Conservation (phyloP, 345 rosid species). For the Luvunga scandens region DNA sequence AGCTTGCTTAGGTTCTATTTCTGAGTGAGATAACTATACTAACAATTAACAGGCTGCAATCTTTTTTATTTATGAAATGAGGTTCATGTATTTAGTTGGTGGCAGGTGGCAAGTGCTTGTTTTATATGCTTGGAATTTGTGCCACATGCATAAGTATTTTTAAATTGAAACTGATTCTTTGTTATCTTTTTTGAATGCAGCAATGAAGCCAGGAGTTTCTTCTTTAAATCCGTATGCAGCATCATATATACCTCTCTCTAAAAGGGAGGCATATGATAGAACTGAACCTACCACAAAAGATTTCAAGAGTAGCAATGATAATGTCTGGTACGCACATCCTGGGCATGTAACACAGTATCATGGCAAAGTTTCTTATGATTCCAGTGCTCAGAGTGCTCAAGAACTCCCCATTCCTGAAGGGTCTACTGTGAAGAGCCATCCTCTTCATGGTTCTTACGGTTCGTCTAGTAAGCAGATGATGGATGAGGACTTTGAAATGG, state of each 20-base stretch:
- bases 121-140: background rate
- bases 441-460: conserved; percentile 30
- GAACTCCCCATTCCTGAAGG: conserved; percentile 19
- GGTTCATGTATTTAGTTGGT: background rate
- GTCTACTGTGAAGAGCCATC: conserved; percentile 25
- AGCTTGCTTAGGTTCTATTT: background rate
- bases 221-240: conserved; percentile 77
- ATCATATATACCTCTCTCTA: conserved; percentile 67
- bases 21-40: background rate
- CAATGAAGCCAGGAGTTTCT: conserved; percentile 66
- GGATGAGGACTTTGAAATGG: conserved; percentile 69
- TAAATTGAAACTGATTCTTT: background rate
- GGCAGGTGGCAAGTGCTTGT: background rate
- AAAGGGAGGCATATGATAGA: conserved; percentile 40
- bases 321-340: conserved; percentile 27
- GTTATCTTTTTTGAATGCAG: conserved; percentile 7
- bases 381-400: conserved; percentile 26
- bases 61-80: background rate
- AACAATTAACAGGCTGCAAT: background rate
- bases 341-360: conserved; percentile 30
- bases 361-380: conserved; percentile 25
- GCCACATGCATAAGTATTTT: background rate
- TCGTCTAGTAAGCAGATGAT: conserved; percentile 42
- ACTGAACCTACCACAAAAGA: conserved; percentile 17
- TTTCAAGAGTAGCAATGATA: conserved; percentile 26